Evolutionary conservation across 2,329 filamentous ascomycete species (phyloP).

Genomic region (Stachybotrys chlorohalonatus): DNA sequence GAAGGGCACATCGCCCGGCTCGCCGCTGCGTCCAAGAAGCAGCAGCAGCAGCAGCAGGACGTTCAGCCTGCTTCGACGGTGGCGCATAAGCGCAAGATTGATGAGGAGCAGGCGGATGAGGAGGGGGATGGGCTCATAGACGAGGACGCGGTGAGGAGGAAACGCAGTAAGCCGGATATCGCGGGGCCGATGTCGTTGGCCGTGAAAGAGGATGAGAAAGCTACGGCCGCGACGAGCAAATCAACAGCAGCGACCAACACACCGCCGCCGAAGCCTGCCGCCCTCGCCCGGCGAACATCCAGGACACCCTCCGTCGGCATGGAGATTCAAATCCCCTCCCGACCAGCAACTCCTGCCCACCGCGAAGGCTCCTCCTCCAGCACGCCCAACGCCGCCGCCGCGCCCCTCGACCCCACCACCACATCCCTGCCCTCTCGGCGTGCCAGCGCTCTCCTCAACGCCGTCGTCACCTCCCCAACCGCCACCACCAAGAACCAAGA

Average conservation of each 20-base stretch:
- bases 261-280: conserved; percentile 27
- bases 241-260: not conserved
- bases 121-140: conserved; percentile 23
- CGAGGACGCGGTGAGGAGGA: conserved; percentile 27
- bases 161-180: conserved; percentile 34
- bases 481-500: conserved; percentile 14
- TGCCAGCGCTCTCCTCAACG: conserved; percentile 8
- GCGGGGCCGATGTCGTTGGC: conserved; percentile 5
- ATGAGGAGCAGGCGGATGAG: conserved; percentile 20
- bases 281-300: conserved; percentile 36
- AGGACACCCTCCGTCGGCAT: conserved; percentile 44
- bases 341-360: conserved; percentile 49
- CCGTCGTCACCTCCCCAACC: conserved; percentile 2
- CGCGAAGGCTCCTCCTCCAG: conserved; percentile 32
- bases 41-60: conserved; percentile 5
- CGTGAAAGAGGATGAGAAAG: conserved; percentile 12
- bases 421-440: conserved; percentile 21
- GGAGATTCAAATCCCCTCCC: conserved; percentile 54
- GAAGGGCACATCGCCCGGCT: conserved; percentile 26
- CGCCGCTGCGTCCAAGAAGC: conserved; percentile 12
- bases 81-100: conserved; percentile 24
- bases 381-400: conserved; percentile 18
- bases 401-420: conserved; percentile 6
- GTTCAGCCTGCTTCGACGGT: not conserved
- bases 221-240: conserved; percentile 1